Conservation (phyloP, 305 asterid genomes). For the Ajuga reptans region DNA sequence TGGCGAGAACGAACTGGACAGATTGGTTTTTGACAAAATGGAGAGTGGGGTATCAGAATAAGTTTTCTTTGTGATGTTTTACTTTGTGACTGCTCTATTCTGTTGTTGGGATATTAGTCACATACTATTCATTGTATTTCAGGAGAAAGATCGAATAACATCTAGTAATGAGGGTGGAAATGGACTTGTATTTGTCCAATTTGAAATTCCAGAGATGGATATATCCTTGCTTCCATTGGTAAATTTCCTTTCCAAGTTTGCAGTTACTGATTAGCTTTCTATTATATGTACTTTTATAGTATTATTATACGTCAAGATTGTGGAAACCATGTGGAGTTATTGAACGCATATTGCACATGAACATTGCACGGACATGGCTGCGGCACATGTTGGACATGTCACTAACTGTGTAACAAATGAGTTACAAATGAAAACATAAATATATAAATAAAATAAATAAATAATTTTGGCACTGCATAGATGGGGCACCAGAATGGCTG, state of each 20-base stretch:
- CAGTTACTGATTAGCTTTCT: conserved; percentile 16
- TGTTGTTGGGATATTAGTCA: conserved; percentile 16
- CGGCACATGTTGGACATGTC: neutral
- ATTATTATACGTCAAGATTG: neutral
- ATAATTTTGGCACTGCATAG: neutral
- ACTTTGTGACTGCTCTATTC: conserved; percentile 5
- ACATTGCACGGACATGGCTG: conserved; percentile 1
- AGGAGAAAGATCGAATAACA: conserved; percentile 40
- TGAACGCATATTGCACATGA: neutral
- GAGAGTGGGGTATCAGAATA: conserved; percentile 22
- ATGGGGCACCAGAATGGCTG: neutral
- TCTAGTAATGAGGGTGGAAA: conserved; percentile 27
- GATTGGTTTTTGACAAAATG: conserved; percentile 21
- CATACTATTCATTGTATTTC: conserved; percentile 21
- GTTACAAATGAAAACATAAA: too few species aligned
- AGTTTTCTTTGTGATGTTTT: conserved; percentile 4
- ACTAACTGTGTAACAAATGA: neutral
- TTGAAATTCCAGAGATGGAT: conserved; percentile 70
- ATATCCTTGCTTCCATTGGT: conserved; percentile 40
- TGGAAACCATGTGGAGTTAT: neutral
- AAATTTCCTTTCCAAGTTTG: conserved; percentile 21
- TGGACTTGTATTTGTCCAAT: conserved; percentile 36
- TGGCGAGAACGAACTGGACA: conserved; percentile 22
- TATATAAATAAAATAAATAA: neutral
- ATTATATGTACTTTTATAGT: neutral